Evolutionary conservation across 2,329 filamentous ascomycete genomes (phyloP), one percentile per base, ranked within the genome.

Genomic region (Parastagonospora nodorum): DNA sequence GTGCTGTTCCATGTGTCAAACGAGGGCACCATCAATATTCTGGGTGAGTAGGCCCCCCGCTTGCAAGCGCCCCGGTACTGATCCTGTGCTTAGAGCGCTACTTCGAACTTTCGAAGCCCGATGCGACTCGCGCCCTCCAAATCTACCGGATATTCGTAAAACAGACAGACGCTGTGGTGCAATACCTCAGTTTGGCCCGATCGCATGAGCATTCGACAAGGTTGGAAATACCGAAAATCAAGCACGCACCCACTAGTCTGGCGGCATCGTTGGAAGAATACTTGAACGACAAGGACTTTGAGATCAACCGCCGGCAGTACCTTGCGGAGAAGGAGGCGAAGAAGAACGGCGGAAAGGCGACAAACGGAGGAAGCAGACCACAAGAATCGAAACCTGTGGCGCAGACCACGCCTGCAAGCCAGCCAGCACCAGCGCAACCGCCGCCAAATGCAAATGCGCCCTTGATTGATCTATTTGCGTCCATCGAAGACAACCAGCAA

Each of bases 91-190:
- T 32, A 95, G 92, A 94, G 64, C 90, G 95, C 74, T 99, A 97
- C 75, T 99, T 99, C 66, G 94, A 99, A 77, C 93, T 99, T 88
- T 97, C 94, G 43, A 90, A 90, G 67, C 83, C 90, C 24, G 94
- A 99, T 74, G 95, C 94, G 51, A 91, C 97, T 73, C 85, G 92
- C 57, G 92, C 94, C 50, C 85, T 99, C 76, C 83, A 86, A 53
- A 93, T 99, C 55, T 99, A 99, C 76, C 90, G 92, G 69, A 88
- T 83, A 12, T 99, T 99, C 68, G 91, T 91, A 12, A 88, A 85
- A 65, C 92, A 96, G 73, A 99, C 94, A 6, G 92, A 97, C 63
- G 85, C 88, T 58, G 93, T 97, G 1, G 93, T 99, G 12, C 87
- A 91, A 64, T 99, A 93, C 68, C 83, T 99, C 39, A 87, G 88